Percentiles rank a stretch among this genome's conserved stretches.
Evolutionary conservation across 306 rosid genomes (phyloP).

Genomic region (Lagenaria siceraria): DNA sequence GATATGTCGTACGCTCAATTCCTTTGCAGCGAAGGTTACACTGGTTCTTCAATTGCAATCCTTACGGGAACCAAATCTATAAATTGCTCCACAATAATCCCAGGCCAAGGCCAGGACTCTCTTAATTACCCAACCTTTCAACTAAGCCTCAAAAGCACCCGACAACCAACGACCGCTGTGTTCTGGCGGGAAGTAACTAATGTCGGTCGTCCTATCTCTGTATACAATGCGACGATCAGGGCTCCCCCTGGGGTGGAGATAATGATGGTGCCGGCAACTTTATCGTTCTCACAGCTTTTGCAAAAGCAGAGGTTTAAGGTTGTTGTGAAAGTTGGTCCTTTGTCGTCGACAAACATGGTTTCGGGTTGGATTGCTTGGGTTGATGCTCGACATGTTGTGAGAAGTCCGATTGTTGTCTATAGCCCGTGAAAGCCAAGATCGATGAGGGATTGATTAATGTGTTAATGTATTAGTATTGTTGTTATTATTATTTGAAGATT

Average conservation of each 20-base stretch:
- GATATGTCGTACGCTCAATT: slow-evolving; percentile 51
- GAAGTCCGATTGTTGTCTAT: slow-evolving; percentile 66
- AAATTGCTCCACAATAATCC: slow-evolving; percentile 54
- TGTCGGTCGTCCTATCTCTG: slow-evolving; percentile 42
- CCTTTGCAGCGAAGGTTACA: slow-evolving; percentile 72
- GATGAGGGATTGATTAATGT: not conserved
- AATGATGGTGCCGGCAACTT: slow-evolving; percentile 33
- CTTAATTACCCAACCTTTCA: slow-evolving; percentile 76
- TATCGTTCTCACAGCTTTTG: slow-evolving; percentile 27
- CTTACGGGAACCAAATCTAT: slow-evolving; percentile 36
- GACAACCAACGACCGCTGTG: slow-evolving; percentile 20
- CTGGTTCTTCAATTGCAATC: slow-evolving; percentile 27
- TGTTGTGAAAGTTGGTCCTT: slow-evolving; percentile 46
- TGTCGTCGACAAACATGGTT: slow-evolving; percentile 23
- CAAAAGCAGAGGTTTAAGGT: slow-evolving; percentile 64
- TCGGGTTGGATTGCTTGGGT: slow-evolving; percentile 62
- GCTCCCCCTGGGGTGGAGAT: slow-evolving; percentile 58
- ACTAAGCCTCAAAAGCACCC: slow-evolving; percentile 24
- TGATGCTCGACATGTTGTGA: slow-evolving; percentile 32
- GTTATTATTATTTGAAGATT: no score
- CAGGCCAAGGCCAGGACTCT: slow-evolving; percentile 61
- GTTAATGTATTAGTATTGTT: no score
- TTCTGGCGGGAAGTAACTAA: slow-evolving; percentile 64
- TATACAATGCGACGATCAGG: slow-evolving; percentile 42
- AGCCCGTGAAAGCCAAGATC: slow-evolving; percentile 3